These are phyloP conservation scores for Fabrea salina DNA, from an alignment of 169 alveolate genomes.

Conservation along the genomic window DNA sequence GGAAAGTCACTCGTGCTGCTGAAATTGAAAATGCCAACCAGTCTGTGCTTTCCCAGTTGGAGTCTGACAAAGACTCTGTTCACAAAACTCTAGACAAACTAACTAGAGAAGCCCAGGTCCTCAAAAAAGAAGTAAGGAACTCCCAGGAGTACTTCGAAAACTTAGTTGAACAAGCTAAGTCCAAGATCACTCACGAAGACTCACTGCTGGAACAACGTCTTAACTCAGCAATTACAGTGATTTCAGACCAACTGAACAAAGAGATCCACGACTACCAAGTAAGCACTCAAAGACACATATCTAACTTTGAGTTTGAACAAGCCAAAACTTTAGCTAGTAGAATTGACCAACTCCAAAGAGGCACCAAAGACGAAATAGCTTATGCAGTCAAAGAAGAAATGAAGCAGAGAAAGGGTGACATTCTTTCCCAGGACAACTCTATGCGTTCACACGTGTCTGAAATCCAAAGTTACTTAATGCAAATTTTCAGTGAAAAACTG, in stretches of 20 bases:
- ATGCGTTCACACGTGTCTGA: not conserved
- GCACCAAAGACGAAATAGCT: not conserved
- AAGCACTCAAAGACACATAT: not conserved
- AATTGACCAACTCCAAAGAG: not conserved
- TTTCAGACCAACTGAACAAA: not conserved
- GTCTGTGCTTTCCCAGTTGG: not conserved
- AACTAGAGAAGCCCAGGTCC: no score
- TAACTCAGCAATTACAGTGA: not conserved
- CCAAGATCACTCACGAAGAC: not conserved
- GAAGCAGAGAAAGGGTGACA: not conserved
- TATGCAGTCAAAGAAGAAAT: not conserved
- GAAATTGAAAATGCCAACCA: not conserved
- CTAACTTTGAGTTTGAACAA: not conserved
- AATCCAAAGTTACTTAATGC: not conserved
- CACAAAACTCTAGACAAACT: not conserved
- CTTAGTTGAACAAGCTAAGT: not conserved
- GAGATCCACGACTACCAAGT: not conserved
- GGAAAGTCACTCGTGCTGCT: not conserved
- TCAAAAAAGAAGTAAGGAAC: not conserved
- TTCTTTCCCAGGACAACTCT: not conserved
- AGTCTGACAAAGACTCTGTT: not conserved
- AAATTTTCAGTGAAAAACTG: not conserved
- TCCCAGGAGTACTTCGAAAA: not conserved
- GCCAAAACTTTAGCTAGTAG: not conserved
- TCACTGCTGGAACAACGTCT: conserved; percentile 5